Percentiles rank a stretch among this genome's conserved stretches.
phyloP scores from a whole-genome alignment of 2,329 filamentous ascomycete genomes.

The Fusarium chlamydosporum region DNA sequence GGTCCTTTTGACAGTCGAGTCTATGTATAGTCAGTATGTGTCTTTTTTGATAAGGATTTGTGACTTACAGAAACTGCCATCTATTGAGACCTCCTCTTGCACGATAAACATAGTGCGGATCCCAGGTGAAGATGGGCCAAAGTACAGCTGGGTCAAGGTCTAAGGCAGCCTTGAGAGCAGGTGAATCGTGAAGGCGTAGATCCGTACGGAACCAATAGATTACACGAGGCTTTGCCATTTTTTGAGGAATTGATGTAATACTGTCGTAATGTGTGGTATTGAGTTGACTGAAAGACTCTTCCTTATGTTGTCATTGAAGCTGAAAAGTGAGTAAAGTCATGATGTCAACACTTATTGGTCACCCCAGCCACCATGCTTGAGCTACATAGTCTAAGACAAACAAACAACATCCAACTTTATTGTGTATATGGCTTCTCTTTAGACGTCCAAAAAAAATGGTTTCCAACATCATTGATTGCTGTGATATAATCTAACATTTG shows the following conservation, averaged over 20 bases:
- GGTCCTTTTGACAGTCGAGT: conserved; percentile 79
- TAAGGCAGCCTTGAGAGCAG: conserved; percentile 78
- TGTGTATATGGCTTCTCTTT: neutral
- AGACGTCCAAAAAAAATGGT: fast-evolving
- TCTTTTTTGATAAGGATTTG: no score
- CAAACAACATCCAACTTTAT: neutral
- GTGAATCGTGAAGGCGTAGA: conserved; percentile 82
- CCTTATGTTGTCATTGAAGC: conserved; percentile 1
- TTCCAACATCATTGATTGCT: neutral
- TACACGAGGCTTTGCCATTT: conserved; percentile 61
- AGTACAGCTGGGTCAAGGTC: conserved; percentile 76
- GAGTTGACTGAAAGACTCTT: neutral
- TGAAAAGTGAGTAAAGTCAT: conserved; percentile 47
- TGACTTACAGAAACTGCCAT: conserved; percentile 76
- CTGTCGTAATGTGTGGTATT: neutral
- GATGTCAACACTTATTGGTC: conserved; percentile 45
- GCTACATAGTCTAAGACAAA: conserved; percentile 12
- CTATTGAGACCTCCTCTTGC: conserved; percentile 78
- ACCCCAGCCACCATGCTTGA: conserved; percentile 38
- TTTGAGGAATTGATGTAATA: neutral
- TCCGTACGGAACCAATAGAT: conserved; percentile 87
- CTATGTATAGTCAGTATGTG: conserved; percentile 54
- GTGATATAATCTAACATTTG: neutral
- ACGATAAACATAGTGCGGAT: conserved; percentile 83
- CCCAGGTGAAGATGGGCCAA: conserved; percentile 85